Base-by-base conservation (phyloP, 495 filamentous ascomycete genomes). In the Aspergillus wentii region DNA sequence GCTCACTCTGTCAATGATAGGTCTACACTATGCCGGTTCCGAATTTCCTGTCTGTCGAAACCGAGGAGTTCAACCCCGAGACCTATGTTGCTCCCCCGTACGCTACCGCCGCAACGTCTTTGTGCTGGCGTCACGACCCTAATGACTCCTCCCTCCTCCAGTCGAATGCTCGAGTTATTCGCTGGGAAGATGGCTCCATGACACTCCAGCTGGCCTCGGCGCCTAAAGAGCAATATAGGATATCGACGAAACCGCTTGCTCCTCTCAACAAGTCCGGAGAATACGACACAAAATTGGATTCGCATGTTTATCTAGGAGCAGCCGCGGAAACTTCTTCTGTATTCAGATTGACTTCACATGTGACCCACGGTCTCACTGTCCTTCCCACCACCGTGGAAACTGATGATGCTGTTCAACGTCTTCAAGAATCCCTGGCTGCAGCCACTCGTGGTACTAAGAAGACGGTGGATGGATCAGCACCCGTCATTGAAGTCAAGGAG, bases 141-240 rank as follows among this genome's bases (percentile, higher is more conserved):
- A 70, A 67, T 8, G 64, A 84, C 40, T 69, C 72, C 5, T 48
- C 57, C 9, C 57, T 74, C 23, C 63, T 88, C 8, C 76, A 85
- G 50, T 90, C 85, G 23, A 92, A 92, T 56, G 75, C 86, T 5
- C 77, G 83, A 30, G 66, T 91, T 18, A 76, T 88, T 39, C 77
- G 74, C 42, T 94, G 88, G 88, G 85, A 83, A 41, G 87, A 94
- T 51, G 87, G 87, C 25, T 88, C 85, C 5, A 59, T 88, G 18
- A 94, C 90, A 11, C 68, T 96, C 8, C 83, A 88, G 51, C 64
- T 87, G 22, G 83, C 79, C 16, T 78, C 76, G 0, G 70, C 80
- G 5, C 85, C 89, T 7, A 70, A 71, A 33, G 80, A 85, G 44
- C 88, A 94, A 48, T 94, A 87, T 65, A 79, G 85, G 46, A 77